A percentile compares a stretch with the other conserved stretches of the same genome.
These are phyloP conservation scores for Cystobasidium pallidum DNA, from an alignment of 1,284 basidiomycete genomes.

Conservation along the genomic window DNA sequence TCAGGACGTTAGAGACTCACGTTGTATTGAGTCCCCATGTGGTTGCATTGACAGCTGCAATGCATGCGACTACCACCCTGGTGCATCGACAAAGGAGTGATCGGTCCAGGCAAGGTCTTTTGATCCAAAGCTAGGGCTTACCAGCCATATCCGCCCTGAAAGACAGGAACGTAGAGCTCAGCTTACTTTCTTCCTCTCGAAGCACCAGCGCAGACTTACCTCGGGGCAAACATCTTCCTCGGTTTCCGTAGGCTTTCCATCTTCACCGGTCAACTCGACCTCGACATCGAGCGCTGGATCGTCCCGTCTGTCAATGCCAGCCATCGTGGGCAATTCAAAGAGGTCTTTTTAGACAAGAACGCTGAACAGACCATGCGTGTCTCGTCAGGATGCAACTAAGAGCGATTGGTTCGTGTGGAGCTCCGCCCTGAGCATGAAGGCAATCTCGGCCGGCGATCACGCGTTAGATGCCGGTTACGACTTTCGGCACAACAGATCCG, in stretches of 20 bases:
- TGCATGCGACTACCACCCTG: conserved; percentile 32
- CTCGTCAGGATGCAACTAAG: neutral
- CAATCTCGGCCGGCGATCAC: conserved; percentile 1
- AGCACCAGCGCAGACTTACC: neutral
- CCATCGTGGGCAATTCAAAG: neutral
- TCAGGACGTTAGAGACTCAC: too few species aligned
- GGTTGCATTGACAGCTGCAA: conserved; percentile 31
- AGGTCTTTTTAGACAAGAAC: neutral
- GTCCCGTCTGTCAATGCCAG: neutral
- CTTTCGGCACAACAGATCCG: neutral
- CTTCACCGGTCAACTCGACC: conserved; percentile 17
- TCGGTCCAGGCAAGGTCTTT: neutral
- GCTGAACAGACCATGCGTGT: neutral
- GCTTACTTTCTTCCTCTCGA: neutral
- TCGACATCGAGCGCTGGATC: neutral
- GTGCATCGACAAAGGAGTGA: neutral
- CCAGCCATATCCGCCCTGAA: conserved; percentile 29
- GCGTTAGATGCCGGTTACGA: neutral
- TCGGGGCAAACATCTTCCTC: conserved; percentile 7
- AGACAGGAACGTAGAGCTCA: neutral
- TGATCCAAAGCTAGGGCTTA: neutral
- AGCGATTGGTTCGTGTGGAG: neutral
- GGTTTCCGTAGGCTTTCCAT: neutral
- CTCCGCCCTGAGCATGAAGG: conserved; percentile 1
- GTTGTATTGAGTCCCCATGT: conserved; percentile 34